Conservation (phyloP, 106 monocot genomes). For the Acorus gramineus region DNA sequence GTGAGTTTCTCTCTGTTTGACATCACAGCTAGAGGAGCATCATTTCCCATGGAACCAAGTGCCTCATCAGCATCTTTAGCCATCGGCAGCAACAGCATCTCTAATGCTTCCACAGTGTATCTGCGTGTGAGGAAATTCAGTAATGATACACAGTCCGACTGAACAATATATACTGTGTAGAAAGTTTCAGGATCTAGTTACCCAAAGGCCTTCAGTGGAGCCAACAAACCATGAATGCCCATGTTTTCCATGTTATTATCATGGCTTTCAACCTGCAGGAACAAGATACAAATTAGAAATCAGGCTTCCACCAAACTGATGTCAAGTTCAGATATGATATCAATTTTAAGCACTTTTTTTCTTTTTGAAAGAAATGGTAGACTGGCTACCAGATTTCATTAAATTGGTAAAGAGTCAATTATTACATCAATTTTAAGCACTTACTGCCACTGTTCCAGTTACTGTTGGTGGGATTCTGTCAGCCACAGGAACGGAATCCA, state of each 20-base stretch:
- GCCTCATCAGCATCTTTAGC: too few species aligned
- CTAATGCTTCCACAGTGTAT: too few species aligned
- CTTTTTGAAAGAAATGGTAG: too few species aligned
- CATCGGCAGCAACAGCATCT: too few species aligned
- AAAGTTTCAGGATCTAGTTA: constrained; percentile 11
- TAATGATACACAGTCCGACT: too few species aligned
- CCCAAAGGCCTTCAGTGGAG: constrained; percentile 97
- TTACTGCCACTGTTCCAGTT: constrained; percentile 52
- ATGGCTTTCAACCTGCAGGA: constrained; percentile 29
- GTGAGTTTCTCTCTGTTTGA: too few species aligned
- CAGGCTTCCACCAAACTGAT: neutral
- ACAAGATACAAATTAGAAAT: neutral
- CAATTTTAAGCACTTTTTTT: too few species aligned
- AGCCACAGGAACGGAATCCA: constrained; percentile 49
- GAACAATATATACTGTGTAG: neutral
- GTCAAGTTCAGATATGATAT: too few species aligned
- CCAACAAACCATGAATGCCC: constrained; percentile 69
- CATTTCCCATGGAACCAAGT: too few species aligned
- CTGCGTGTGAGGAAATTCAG: too few species aligned
- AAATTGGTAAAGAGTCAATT: too few species aligned
- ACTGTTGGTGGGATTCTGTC: constrained; percentile 43
- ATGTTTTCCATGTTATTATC: constrained; percentile 52
- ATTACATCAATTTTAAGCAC: constrained; percentile 6
- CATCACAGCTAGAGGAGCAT: too few species aligned
- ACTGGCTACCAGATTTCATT: neutral